A percentile compares a stretch with the other conserved stretches of the same genome.
Conservation (phyloP, 768 basidiomycete species). For the Trametes gibbosa region DNA sequence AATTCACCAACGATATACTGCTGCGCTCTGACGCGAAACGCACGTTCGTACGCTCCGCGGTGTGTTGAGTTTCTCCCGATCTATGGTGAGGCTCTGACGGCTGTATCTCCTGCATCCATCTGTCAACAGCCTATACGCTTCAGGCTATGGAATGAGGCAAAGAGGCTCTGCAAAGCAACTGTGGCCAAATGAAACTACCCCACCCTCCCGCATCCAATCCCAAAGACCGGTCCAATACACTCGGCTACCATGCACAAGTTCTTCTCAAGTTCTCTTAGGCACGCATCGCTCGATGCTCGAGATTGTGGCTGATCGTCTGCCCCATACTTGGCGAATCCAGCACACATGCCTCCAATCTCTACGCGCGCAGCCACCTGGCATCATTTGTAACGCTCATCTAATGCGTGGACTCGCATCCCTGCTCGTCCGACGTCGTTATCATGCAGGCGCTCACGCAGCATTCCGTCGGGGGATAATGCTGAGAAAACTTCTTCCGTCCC, state of each 20-base stretch:
- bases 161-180: not conserved
- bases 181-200: constrained; percentile 3
- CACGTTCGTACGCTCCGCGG: constrained; percentile 1
- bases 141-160: constrained; percentile 11
- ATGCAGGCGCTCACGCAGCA: constrained; percentile 7
- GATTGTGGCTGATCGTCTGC: constrained; percentile 14
- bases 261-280: constrained; percentile 11
- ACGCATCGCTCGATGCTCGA: not conserved
- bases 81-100: not conserved
- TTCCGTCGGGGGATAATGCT: constrained; percentile 11
- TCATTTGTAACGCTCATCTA: not conserved
- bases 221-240: not conserved
- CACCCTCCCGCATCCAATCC: not conserved
- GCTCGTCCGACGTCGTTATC: constrained; percentile 10
- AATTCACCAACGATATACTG: not conserved
- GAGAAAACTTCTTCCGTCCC: constrained; percentile 13
- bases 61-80: not conserved
- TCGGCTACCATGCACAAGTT: constrained; percentile 2
- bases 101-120: not conserved
- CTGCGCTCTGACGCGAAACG: not conserved
- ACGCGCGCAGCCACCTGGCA: not conserved
- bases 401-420: not conserved
- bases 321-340: constrained; percentile 11
- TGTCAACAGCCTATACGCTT: constrained; percentile 18
- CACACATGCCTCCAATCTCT: constrained; percentile 10